phyloP scores from a whole-genome alignment of 371 early-diverging fungal genomes.

The Syncephalastrum contaminatum region DNA sequence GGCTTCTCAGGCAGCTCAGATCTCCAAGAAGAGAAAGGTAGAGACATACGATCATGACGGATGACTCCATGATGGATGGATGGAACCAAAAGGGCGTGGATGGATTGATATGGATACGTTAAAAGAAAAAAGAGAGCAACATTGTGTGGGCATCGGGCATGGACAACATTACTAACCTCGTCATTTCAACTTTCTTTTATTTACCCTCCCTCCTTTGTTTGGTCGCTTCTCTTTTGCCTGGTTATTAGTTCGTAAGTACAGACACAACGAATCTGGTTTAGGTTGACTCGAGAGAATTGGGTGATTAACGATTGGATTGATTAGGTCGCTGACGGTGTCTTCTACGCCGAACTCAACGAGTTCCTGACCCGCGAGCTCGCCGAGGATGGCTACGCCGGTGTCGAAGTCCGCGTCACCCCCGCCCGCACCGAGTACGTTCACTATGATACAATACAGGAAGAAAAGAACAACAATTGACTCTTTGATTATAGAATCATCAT shows the following conservation, averaged over 20 bases:
- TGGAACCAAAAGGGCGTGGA: slow-evolving; percentile 12
- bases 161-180: too few species aligned
- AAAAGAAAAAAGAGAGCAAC: not conserved
- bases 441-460: not conserved
- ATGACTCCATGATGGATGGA: slow-evolving; percentile 28
- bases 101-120: slow-evolving; percentile 20
- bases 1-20: slow-evolving; percentile 43
- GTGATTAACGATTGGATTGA: not conserved
- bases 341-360: slow-evolving; percentile 99
- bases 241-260: slow-evolving; percentile 50
- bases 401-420: slow-evolving; percentile 98
- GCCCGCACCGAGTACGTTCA: slow-evolving; percentile 88
- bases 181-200: not conserved
- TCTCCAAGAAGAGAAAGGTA: slow-evolving; percentile 82
- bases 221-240: not conserved
- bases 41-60: slow-evolving; percentile 23
- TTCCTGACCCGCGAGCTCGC: slow-evolving; percentile 95
- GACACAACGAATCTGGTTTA: not conserved
- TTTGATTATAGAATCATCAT: slow-evolving; percentile 80
- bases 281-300: slow-evolving; percentile 6
- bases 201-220: not conserved
- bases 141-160: too few species aligned
- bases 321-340: slow-evolving; percentile 98
- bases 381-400: slow-evolving; percentile 94
- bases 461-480: not conserved